Conservation (phyloP, 2,329 filamentous ascomycete species). For the Microcyclosporella mali region DNA sequence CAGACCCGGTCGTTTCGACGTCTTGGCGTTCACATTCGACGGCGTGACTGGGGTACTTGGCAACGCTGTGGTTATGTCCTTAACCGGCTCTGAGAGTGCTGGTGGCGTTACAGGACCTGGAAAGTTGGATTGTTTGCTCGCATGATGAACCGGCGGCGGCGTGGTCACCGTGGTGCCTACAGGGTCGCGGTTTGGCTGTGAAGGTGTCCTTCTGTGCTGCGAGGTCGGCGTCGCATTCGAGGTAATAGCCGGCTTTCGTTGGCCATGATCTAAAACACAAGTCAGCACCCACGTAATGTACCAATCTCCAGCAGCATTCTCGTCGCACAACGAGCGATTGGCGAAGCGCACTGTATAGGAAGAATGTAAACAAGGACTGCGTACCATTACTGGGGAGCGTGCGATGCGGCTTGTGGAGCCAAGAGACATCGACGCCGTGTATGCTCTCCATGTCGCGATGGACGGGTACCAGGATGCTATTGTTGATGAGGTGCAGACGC, state of each 20-base stretch:
- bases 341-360: neutral
- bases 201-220: neutral
- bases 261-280: slow-evolving; percentile 6
- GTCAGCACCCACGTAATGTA: no score
- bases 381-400: slow-evolving; percentile 12
- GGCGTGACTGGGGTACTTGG: slow-evolving; percentile 17
- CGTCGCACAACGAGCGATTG: neutral
- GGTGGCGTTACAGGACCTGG: slow-evolving; percentile 20
- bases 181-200: neutral
- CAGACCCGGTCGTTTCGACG: slow-evolving; percentile 35
- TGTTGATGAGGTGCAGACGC: slow-evolving; percentile 12
- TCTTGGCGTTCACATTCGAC: slow-evolving; percentile 8
- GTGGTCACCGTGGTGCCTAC: neutral
- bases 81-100: slow-evolving; percentile 15
- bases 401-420: slow-evolving; percentile 16
- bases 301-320: no score
- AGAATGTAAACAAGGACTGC: neutral
- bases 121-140: slow-evolving; percentile 12
- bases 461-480: slow-evolving; percentile 5
- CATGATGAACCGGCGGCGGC: slow-evolving; percentile 2
- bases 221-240: neutral
- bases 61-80: slow-evolving; percentile 18
- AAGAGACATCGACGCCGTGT: slow-evolving; percentile 21
- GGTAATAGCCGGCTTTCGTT: neutral
- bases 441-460: slow-evolving; percentile 18